These are phyloP conservation scores for Annulohypoxylon stygium DNA, from an alignment of 495 filamentous ascomycete genomes.

Conservation along the genomic window DNA sequence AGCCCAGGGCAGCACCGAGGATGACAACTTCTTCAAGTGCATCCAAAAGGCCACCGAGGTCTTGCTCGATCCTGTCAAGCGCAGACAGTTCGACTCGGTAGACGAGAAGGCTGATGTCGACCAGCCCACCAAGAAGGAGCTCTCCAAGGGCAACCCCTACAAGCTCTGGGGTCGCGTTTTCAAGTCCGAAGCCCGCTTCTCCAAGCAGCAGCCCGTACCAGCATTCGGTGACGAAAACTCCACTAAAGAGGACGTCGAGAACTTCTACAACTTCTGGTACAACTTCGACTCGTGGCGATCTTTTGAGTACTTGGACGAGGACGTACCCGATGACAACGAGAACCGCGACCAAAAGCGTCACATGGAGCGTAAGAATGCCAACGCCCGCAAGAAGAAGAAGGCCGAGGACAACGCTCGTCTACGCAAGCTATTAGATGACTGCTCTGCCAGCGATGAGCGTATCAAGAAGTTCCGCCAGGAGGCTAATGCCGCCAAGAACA, in stretches of 20 bases:
- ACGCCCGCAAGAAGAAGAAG: slow-evolving; percentile 98
- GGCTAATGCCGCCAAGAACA: slow-evolving; percentile 92
- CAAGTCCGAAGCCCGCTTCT: slow-evolving; percentile 91
- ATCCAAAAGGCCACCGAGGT: slow-evolving; percentile 98
- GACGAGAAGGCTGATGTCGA: slow-evolving; percentile 94
- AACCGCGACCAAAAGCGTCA: slow-evolving; percentile 99
- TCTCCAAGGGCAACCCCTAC: slow-evolving; percentile 88
- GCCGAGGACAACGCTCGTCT: slow-evolving; percentile 93
- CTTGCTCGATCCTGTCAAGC: slow-evolving; percentile 89
- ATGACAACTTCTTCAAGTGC: slow-evolving; percentile 99
- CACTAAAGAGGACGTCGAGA: slow-evolving; percentile 87
- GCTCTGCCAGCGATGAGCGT: slow-evolving; percentile 83
- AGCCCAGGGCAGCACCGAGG: slow-evolving; percentile 85
- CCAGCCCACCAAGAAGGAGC: slow-evolving; percentile 89
- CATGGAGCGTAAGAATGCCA: slow-evolving; percentile 97
- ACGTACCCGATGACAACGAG: slow-evolving; percentile 98
- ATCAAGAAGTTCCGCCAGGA: slow-evolving; percentile 97
- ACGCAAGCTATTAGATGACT: slow-evolving; percentile 88
- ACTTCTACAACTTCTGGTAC: slow-evolving; percentile 99
- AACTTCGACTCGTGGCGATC: slow-evolving; percentile 97
- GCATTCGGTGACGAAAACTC: slow-evolving; percentile 85
- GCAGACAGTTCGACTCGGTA: slow-evolving; percentile 95
- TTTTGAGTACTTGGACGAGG: slow-evolving; percentile 98
- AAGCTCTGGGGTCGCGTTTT: slow-evolving; percentile 92
- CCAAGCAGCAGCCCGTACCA: slow-evolving; percentile 88